Evolutionary conservation across 225 moss, liverwort and hornwort species (phyloP).

Genomic region (Takakia lepidozioides): DNA sequence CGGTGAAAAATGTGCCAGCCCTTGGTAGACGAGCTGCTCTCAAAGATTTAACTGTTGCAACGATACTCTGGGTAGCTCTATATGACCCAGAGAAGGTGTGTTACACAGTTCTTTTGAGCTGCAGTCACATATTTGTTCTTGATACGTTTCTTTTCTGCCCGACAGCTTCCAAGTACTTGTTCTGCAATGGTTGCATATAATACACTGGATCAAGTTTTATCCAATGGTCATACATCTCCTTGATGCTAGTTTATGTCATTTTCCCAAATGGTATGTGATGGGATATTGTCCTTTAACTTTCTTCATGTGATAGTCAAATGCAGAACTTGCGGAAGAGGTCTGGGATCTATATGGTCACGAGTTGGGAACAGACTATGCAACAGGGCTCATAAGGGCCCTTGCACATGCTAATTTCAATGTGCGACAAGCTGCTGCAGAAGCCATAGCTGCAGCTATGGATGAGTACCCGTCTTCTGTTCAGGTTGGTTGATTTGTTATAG

Average conservation of each 20-base stretch:
- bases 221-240: no score
- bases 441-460: constrained; percentile 89
- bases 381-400: constrained; percentile 64
- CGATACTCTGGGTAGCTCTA: constrained; percentile 79
- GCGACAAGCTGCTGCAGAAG: constrained; percentile 83
- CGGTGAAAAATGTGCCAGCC: constrained; percentile 62
- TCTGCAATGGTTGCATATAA: no score
- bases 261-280: neutral
- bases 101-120: no score
- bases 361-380: constrained; percentile 66
- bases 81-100: constrained; percentile 82
- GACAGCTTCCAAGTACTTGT: no score
- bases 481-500: neutral
- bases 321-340: constrained; percentile 77
- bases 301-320: constrained; percentile 58
- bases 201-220: no score
- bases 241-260: neutral
- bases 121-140: neutral
- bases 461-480: constrained; percentile 20
- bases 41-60: constrained; percentile 44
- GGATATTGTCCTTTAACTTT: no score
- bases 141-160: neutral
- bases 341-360: constrained; percentile 92
- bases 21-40: constrained; percentile 36
- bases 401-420: constrained; percentile 75